phyloP scores from a whole-genome alignment of 2,329 filamentous ascomycete species.

The Trichophyton equinum region DNA sequence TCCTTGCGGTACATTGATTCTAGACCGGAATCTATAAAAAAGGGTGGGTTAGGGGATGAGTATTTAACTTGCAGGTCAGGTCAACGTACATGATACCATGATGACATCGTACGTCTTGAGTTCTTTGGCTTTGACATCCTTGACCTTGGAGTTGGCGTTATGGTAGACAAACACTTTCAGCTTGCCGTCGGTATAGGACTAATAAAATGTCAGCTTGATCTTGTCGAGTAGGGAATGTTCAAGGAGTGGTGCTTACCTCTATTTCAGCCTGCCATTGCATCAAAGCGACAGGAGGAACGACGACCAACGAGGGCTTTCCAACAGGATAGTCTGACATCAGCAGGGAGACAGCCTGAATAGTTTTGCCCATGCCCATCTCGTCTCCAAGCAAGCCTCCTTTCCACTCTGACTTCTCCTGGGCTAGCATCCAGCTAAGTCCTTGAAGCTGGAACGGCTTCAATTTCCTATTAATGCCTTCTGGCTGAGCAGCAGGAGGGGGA shows the following conservation, averaged over 20 bases:
- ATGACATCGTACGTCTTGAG: slow-evolving; percentile 80
- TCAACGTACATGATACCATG: slow-evolving; percentile 82
- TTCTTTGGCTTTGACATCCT: slow-evolving; percentile 60
- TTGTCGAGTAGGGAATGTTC: neutral
- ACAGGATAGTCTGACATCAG: slow-evolving; percentile 96
- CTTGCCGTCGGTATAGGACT: slow-evolving; percentile 65
- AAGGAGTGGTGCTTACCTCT: slow-evolving; percentile 31
- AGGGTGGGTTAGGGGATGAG: neutral
- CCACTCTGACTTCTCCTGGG: slow-evolving; percentile 75
- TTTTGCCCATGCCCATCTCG: slow-evolving; percentile 98
- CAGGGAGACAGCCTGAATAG: slow-evolving; percentile 91
- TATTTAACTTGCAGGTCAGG: neutral
- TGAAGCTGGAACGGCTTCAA: slow-evolving; percentile 91
- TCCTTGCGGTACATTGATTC: slow-evolving; percentile 90
- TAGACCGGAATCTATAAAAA: slow-evolving; percentile 43
- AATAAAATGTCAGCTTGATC: slow-evolving; percentile 12
- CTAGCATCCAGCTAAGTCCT: slow-evolving; percentile 86
- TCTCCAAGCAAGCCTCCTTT: slow-evolving; percentile 85
- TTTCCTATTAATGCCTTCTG: slow-evolving; percentile 62
- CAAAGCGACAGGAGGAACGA: slow-evolving; percentile 83
- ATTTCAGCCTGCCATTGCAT: slow-evolving; percentile 92
- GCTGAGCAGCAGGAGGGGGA: slow-evolving; percentile 54
- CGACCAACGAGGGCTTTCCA: slow-evolving; percentile 67
- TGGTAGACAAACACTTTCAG: slow-evolving; percentile 87
- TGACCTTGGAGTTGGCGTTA: slow-evolving; percentile 70